These are phyloP conservation scores for Ustilago tritici DNA, from an alignment of 1,284 basidiomycete genomes.

Conservation along the genomic window DNA sequence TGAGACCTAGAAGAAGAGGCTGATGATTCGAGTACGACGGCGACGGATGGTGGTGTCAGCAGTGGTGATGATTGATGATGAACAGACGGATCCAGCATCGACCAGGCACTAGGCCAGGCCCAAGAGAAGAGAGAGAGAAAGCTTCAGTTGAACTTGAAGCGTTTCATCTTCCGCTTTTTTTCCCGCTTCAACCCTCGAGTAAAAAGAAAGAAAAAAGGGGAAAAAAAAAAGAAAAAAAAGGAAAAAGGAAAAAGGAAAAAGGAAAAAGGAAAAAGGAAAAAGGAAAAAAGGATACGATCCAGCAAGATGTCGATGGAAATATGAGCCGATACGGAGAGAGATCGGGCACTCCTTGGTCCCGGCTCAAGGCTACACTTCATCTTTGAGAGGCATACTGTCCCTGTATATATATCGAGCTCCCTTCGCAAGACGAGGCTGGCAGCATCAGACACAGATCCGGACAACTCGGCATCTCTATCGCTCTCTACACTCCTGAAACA, in stretches of 20 bases:
- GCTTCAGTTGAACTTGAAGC: not conserved
- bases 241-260: not conserved
- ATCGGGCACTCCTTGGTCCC: not conserved
- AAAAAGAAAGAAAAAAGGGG: not conserved
- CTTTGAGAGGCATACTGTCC: too few relatives aligned
- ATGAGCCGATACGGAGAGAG: not conserved
- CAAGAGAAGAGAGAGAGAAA: too few relatives aligned
- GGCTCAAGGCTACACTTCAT: too few relatives aligned
- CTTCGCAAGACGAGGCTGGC: too few relatives aligned
- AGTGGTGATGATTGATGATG: slow-evolving; percentile 1
- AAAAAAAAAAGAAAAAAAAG: not conserved
- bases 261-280: not conserved
- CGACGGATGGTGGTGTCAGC: slow-evolving; percentile 1
- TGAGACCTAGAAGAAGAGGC: not conserved
- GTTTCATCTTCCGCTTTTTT: not conserved
- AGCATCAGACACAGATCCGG: too few relatives aligned
- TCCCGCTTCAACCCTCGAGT: not conserved
- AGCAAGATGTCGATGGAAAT: not conserved
- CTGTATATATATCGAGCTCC: too few relatives aligned
- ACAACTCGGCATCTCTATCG: too few relatives aligned
- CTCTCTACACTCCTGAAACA: too few relatives aligned
- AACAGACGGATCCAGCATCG: slow-evolving; percentile 1
- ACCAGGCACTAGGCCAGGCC: not conserved
- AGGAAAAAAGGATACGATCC: not conserved
- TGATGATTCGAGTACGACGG: not conserved